These are phyloP conservation scores for Trichophyton schoenleinii DNA, from an alignment of 2,329 filamentous ascomycete genomes.

Conservation along the genomic window DNA sequence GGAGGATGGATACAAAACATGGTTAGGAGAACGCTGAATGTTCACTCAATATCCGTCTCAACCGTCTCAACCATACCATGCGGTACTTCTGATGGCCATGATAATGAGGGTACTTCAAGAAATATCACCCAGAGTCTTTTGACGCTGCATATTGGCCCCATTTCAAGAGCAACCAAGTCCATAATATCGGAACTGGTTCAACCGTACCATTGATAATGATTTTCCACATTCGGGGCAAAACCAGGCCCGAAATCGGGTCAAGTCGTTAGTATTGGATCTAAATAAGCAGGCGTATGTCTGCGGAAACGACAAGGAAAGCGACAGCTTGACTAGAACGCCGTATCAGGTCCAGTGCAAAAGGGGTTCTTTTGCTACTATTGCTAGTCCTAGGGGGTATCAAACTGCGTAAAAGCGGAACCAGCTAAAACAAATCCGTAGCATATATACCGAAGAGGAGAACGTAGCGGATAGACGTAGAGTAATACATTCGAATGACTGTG, in stretches of 20 bases:
- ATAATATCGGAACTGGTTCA: not conserved
- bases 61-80: not conserved
- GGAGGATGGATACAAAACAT: not conserved
- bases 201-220: not conserved
- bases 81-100: not conserved
- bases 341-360: not conserved
- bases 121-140: not conserved
- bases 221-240: not conserved
- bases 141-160: not conserved
- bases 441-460: too few relatives aligned
- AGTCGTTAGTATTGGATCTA: not conserved
- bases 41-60: not conserved
- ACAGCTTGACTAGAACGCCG: not conserved
- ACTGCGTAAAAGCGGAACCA: too few relatives aligned
- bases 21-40: not conserved
- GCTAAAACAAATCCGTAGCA: too few relatives aligned
- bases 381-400: not conserved
- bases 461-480: too few relatives aligned
- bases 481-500: too few relatives aligned
- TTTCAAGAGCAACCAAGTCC: not conserved
- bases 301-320: not conserved
- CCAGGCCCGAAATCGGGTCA: not conserved
- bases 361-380: not conserved
- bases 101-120: not conserved
- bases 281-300: not conserved